Base-by-base conservation (phyloP, 1,139 yeast species). In the Eremothecium sinecaudum region DNA sequence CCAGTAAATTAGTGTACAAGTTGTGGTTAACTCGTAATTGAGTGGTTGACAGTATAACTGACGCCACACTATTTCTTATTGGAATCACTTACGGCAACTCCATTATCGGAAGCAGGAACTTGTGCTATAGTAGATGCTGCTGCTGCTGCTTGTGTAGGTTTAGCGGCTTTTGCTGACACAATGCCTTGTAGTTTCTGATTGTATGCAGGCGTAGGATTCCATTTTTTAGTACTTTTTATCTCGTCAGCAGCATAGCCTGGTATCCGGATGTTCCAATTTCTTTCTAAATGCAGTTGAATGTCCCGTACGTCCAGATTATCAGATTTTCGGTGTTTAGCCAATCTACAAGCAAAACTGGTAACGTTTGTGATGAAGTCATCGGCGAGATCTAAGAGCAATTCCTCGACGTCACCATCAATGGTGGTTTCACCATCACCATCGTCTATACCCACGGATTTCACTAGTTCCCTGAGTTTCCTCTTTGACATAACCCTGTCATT, bases 331-430 rank as follows among this genome's bases (percentile, higher is more conserved):
- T 87, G 96, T 56, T 90, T 90, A 12, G 99, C 98, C 47, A 90
- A 66, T 37, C 92, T 73, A 56, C 98, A 90, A 0, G 96, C 94
- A 64, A 90, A 90, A 3, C 84, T 71, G 0, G 96, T 84, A 2
- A 92, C 94, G 33, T 82, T 78, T 11, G 82, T 73, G 10, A 90
- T 92, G 56, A 90, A 90, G 53, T 92, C 98, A 56, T 92, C 99
- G 0, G 98, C 97, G 40, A 90, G 66, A 56, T 92, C 98, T 32
- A 92, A 66, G 32, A 90, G 63, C 26, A 87, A 62, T 46, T 87
- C 96, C 56, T 90, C 97, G 11, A 87, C 97, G 58, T 90, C 96
- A 19, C 96, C 96, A 55, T 87, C 97, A 37, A 90, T 79, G n/a
- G 73, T 72, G 6, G 93, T 81, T 48, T 83, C 90, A 3, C 93